Base-by-base conservation (phyloP, 2,329 filamentous ascomycete genomes). In the Pseudogymnoascus sp. region DNA sequence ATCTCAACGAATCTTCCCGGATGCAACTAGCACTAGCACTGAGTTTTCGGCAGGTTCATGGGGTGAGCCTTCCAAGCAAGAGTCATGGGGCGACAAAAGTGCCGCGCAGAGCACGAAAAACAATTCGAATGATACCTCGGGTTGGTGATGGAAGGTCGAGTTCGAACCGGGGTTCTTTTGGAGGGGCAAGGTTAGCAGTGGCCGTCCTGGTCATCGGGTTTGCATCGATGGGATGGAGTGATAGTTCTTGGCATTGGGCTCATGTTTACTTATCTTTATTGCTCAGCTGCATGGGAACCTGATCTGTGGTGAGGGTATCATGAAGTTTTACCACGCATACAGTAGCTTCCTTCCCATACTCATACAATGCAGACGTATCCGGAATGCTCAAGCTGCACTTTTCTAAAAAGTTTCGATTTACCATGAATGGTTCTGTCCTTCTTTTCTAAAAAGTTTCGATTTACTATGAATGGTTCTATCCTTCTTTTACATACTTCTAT, bases 1-100 rank as follows among this genome's bases (percentile, higher is more conserved):
- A 8, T 56, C 50, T 16, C 50, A 56, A 35, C 50, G 50, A 2
- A 33, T 56, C 11, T 56, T 56, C 16, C 50, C 50, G 8, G 60
- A 50, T 61, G 65, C 59, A 22, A 64, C 60, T 38, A 61, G 60
- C 14, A 64, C 60, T 38, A 61, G 60, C 14, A 66, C 59, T 14
- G 59, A 41, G 14, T 38, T 67, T 24, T 63, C 62, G 2, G 63
- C 60, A 37, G 66, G 66, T 31, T 65, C 63, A n/a, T 67, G 66
- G 66, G 65, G 53, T 8, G 65, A 60, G 6, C 50, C 50, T 33
- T 10, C 28, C 10, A 56, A 56, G 11, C 50, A 56, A 33, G 50
- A 56, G 28, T 56, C 50, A 2, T 61, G 61, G 61, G 61, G 61
- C 24, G 61, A 62, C 43, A 50, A 59, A 10, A 37, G 28, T 5